phyloP scores from a whole-genome alignment of 2,329 filamentous ascomycete genomes.

The Chaetothyriales sp. region DNA sequence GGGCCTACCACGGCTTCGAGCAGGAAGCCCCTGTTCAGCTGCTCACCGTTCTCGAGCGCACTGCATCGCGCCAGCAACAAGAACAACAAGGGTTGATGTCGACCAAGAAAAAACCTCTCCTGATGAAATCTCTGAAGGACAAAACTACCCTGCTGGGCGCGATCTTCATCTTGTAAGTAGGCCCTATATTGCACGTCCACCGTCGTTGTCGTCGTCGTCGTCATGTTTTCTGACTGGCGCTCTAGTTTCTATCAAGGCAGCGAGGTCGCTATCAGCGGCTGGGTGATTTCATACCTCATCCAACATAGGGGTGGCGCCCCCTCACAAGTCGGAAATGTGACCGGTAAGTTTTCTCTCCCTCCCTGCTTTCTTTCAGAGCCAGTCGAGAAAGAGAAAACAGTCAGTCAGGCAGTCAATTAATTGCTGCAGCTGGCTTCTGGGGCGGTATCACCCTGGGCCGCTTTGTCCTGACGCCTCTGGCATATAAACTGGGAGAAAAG shows the following conservation, averaged over 20 bases:
- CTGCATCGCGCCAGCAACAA: slow-evolving; percentile 27
- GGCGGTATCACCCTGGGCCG: slow-evolving; percentile 61
- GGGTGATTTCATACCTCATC: slow-evolving; percentile 77
- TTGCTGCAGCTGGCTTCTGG: slow-evolving; percentile 40
- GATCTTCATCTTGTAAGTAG: slow-evolving; percentile 53
- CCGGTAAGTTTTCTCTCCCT: slow-evolving; percentile 19
- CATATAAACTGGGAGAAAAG: slow-evolving; percentile 55
- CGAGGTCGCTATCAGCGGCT: slow-evolving; percentile 70
- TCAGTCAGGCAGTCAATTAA: too few species aligned
- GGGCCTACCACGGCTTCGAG: slow-evolving; percentile 57
- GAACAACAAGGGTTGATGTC: too few species aligned
- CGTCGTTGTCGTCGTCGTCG: too few species aligned
- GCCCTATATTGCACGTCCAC: too few species aligned
- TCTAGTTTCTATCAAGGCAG: slow-evolving; percentile 57
- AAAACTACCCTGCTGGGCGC: slow-evolving; percentile 56
- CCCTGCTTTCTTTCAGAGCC: too few species aligned
- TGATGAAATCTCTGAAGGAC: slow-evolving; percentile 36
- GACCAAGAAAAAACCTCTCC: slow-evolving; percentile 21
- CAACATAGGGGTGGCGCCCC: slow-evolving; percentile 54
- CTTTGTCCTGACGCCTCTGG: slow-evolving; percentile 53
- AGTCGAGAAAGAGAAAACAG: neutral
- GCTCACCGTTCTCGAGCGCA: slow-evolving; percentile 26
- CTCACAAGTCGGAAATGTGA: slow-evolving; percentile 61
- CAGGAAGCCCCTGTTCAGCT: slow-evolving; percentile 37
- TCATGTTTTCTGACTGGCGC: slow-evolving; percentile 1